Evolutionary conservation across 1,139 yeast species (phyloP), one percentile per base, ranked within the genome.

Genomic region (Candida smagusa): DNA sequence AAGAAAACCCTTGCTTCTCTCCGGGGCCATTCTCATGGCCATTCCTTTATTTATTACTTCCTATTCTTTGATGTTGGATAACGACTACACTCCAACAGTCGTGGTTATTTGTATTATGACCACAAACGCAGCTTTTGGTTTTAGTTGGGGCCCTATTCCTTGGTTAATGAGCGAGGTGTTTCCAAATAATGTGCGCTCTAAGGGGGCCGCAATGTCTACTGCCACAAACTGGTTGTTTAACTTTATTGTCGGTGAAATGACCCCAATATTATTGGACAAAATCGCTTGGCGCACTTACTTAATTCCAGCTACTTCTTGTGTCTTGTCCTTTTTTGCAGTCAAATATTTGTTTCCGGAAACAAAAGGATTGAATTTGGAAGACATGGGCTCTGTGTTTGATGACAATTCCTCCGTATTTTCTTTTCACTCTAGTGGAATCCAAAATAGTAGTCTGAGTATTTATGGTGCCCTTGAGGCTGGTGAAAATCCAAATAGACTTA

Each of bases 141-240:
- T 81, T 50, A 76, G 85, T 39, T 88, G 96, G 95, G 96, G 96
- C 8, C 97, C 97, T 3, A 82, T 90, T 43, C 96, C 96, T 6
- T 89, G 97, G 97, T 72, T 90, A 50, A 83, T 87, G 63, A 88
- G 89, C 33, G 97, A 89, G 63, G 90, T 90, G 38, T 74, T 90
- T 41, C 97, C 97, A 0, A 76, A 86, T 43, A 71, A 82, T 19
- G 89, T 89, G n/a, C 76, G 97, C 43, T 89, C 96, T 6, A 86
- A 89, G 53, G 96, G 96, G 35, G 95, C 96, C 0, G 88, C 96
- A 1, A 65, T 88, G 46, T 83, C 96, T 0, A 89, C 96, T 0
- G 96, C 96, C 1, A 81, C 95, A 7, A 89, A 89, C 59, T 90
- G 97, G 97, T 76, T 87, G n/a, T 89, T 87, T 65, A 89, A 89